These are phyloP conservation scores for Lolium rigidum DNA, from an alignment of 176 grass and related monocot species.

Conservation along the genomic window DNA sequence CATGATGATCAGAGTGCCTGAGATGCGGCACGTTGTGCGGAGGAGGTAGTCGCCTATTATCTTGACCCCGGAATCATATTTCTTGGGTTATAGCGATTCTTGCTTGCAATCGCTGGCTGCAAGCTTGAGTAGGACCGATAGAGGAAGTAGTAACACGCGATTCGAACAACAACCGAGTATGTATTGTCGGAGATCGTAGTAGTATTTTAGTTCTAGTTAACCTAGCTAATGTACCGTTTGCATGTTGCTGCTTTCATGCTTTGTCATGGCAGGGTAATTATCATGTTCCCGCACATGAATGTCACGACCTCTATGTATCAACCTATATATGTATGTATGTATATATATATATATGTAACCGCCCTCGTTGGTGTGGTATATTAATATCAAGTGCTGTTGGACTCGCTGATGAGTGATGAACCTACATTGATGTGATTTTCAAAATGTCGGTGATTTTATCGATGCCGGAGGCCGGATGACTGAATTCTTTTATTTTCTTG, in stretches of 20 bases:
- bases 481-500: background rate
- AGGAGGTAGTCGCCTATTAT: constrained; percentile 33
- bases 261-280: constrained; percentile 25
- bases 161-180: constrained; percentile 40
- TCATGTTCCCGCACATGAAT: constrained; percentile 8
- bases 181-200: background rate
- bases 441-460: background rate
- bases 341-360: background rate
- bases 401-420: background rate
- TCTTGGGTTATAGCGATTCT: constrained; percentile 4
- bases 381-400: constrained; percentile 9
- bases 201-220: constrained; percentile 24
- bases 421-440: background rate
- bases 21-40: background rate
- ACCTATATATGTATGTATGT: constrained; percentile 31
- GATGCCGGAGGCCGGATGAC: background rate
- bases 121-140: constrained; percentile 41
- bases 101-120: constrained; percentile 51
- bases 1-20: background rate
- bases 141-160: constrained; percentile 16
- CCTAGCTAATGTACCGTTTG: constrained; percentile 12
- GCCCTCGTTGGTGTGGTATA: constrained; percentile 1
- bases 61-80: background rate
- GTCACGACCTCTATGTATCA: constrained; percentile 26
- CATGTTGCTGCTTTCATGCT: constrained; percentile 5